Conservation (phyloP, 1,139 yeast species). For the Taphrina confusa region DNA sequence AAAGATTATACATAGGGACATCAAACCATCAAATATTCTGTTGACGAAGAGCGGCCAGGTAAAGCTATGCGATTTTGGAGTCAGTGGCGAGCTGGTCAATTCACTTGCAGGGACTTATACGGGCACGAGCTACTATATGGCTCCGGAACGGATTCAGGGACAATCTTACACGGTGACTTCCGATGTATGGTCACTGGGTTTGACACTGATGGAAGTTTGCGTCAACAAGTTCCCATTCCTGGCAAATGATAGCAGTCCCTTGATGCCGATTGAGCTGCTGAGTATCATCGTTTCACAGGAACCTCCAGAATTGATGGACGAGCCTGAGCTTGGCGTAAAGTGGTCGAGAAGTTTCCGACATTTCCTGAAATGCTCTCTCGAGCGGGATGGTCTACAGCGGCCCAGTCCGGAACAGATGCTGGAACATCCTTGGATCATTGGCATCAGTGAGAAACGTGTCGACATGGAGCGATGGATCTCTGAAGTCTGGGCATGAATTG, state of each 20-base stretch:
- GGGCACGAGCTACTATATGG: conserved; percentile 98
- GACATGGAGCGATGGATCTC: conserved; percentile 84
- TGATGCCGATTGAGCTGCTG: conserved; percentile 81
- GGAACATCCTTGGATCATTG: conserved; percentile 85
- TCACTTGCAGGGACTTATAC: conserved; percentile 93
- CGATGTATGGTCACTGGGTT: conserved; percentile 94
- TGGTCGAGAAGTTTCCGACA: conserved; percentile 86
- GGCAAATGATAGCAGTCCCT: conserved; percentile 45
- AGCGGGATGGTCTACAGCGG: conserved; percentile 73
- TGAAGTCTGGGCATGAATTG: conserved; percentile 62
- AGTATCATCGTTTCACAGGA: conserved; percentile 74
- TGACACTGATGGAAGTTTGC: conserved; percentile 84
- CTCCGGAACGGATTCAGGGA: conserved; percentile 96
- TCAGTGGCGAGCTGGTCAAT: conserved; percentile 90
- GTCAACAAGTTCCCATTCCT: conserved; percentile 67
- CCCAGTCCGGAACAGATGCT: conserved; percentile 94
- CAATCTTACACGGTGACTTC: conserved; percentile 87
- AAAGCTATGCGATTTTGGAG: conserved; percentile 95
- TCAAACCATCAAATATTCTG: conserved; percentile 91
- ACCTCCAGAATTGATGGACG: conserved; percentile 75
- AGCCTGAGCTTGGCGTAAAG: conserved; percentile 68
- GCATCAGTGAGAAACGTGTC: conserved; percentile 58
- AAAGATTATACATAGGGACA: conserved; percentile 93
- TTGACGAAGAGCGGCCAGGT: conserved; percentile 78
- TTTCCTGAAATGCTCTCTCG: conserved; percentile 76